Conservation (phyloP, 495 filamentous ascomycete genomes). For the Penicillium tannophilum region DNA sequence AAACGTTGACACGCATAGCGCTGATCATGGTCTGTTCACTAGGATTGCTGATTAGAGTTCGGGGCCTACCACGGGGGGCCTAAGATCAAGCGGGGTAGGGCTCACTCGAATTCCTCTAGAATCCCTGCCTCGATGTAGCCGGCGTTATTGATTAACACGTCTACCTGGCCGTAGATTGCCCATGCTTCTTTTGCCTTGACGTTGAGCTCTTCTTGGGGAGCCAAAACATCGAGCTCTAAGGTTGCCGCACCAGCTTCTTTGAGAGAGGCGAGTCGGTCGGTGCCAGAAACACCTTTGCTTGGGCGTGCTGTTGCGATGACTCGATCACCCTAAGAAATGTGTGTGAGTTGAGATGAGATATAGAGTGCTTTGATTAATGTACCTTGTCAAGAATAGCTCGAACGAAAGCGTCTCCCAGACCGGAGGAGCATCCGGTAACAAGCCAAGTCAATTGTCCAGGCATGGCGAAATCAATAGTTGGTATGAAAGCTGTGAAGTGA, state of each 20-base stretch:
- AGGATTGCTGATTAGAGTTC: background rate
- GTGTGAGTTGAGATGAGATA: background rate
- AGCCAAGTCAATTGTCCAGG: conserved; percentile 3
- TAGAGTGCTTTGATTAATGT: background rate
- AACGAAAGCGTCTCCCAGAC: background rate
- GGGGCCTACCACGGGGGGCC: too few species aligned
- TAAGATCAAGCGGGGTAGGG: background rate
- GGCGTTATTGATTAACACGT: conserved; percentile 57
- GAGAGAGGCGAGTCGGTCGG: conserved; percentile 41
- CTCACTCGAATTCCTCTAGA: conserved; percentile 25
- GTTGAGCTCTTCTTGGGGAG: conserved; percentile 34
- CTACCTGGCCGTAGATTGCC: conserved; percentile 40
- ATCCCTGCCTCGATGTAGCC: conserved; percentile 38
- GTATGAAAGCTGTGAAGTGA: background rate
- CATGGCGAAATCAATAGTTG: background rate
- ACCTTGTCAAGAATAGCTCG: conserved; percentile 5
- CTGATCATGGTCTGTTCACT: conserved; percentile 12
- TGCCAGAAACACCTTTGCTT: conserved; percentile 6
- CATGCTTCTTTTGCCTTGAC: conserved; percentile 42
- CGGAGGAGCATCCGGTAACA: conserved; percentile 2
- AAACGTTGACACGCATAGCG: conserved; percentile 35
- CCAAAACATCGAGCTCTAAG: conserved; percentile 48
- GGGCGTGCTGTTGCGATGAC: conserved; percentile 59
- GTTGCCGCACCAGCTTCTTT: conserved; percentile 43
- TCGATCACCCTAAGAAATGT: conserved; percentile 42